These are phyloP conservation scores for Cystofilobasidium ferigula DNA, from an alignment of 768 basidiomycete species.

Conservation along the genomic window DNA sequence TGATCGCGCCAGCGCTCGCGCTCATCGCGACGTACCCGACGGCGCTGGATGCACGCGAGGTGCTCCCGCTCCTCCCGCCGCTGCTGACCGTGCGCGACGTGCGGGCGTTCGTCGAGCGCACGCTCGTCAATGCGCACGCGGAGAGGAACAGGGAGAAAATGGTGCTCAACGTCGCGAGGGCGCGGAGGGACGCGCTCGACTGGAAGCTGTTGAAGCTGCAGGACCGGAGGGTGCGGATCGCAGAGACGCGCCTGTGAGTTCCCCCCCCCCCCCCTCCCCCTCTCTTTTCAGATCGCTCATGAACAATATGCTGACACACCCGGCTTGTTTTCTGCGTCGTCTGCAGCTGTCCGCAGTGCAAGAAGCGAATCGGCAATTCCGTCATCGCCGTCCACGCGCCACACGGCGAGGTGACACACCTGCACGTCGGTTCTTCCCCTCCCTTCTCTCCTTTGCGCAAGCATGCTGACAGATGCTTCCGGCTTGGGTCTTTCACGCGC, in stretches of 20 bases:
- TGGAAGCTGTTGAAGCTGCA: conserved; percentile 63
- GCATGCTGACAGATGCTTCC: too few species aligned
- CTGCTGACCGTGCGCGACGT: conserved; percentile 75
- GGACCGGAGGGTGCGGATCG: conserved; percentile 70
- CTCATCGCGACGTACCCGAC: conserved; percentile 75
- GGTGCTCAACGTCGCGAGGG: conserved; percentile 57
- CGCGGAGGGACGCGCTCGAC: conserved; percentile 67
- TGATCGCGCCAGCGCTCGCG: conserved; percentile 72
- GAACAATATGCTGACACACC: too few species aligned
- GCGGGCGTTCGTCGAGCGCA: conserved; percentile 60
- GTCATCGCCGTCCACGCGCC: conserved; percentile 90
- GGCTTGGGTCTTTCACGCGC: neutral
- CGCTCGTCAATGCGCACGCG: conserved; percentile 50
- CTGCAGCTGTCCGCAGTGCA: conserved; percentile 81
- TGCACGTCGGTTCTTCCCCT: conserved; percentile 15
- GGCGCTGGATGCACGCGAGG: conserved; percentile 68
- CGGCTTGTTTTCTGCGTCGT: conserved; percentile 7
- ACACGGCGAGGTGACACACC: conserved; percentile 45
- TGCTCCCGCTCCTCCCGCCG: conserved; percentile 77
- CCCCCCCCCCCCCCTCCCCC: neutral
- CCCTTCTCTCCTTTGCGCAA: neutral
- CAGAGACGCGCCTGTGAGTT: conserved; percentile 81
- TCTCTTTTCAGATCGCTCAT: neutral
- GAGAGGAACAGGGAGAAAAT: conserved; percentile 56
- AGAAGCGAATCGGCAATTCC: conserved; percentile 82